Base-by-base conservation (phyloP, 768 basidiomycete genomes). In the Calocybe gangraenosa region DNA sequence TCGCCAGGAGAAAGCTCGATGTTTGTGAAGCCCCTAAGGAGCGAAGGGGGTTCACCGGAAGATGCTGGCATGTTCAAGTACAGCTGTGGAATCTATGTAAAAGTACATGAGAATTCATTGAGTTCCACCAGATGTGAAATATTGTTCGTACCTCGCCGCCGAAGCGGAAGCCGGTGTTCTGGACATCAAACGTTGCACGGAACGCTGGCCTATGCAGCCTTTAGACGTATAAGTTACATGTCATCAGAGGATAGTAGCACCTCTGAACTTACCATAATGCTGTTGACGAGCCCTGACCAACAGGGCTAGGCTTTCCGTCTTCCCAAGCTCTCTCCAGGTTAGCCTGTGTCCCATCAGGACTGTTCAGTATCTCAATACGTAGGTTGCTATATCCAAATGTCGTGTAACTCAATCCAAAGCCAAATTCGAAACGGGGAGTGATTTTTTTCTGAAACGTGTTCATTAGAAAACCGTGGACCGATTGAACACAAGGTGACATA, bases 381-480 rank as follows among this genome's bases (percentile, higher is more conserved):
- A 93, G 66, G 23, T 74, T 66, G 34, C 72, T 78, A 61, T 91
- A 94, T 23, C 75, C 63, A 62, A 94, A 97, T 2, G 65, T 75
- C 31, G 93, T 86, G 68, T 96, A 97, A 45, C 82, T 87, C 57
- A 94, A 61, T 0, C 93, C 93, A 59, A 82, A 94, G 3, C 93
- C 93, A 60, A 97, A 97, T 58, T 90, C 88, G 57, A 81, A 92
- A 30, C 87, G 85, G 3, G 90, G 90, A 0, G 72, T 73, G 51
- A 91, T 88, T 50, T 82, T 76, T 62, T 78, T 67, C 77, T 84
- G 25, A 22, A 43, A 42, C n/a, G 22, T 63, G 22, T 62, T 7
- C 23, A 37, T 14, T 18, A 10, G 43, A n/a, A 11, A 7, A 15
- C 9, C 10, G 34, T 18, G 14, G n/a, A 7, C 17, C 34, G 17